Conservation (phyloP, 2,329 filamentous ascomycete species). For the Fusarium equiseti region DNA sequence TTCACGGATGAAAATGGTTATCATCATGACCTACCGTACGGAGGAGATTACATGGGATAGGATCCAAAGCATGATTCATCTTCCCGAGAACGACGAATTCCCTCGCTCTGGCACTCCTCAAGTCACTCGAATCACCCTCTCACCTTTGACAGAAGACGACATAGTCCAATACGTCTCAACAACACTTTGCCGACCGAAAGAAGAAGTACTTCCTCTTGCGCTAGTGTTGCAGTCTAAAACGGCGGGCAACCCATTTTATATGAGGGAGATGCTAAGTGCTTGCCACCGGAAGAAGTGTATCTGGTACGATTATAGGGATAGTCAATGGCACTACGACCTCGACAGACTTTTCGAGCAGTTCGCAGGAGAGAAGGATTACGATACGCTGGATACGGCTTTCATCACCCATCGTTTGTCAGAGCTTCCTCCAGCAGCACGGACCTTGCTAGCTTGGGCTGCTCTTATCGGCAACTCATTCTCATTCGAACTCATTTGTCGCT, state of each 20-base stretch:
- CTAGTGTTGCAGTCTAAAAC: constrained; percentile 91
- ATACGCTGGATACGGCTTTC: constrained; percentile 85
- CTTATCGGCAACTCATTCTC: constrained; percentile 86
- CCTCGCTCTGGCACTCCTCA: constrained; percentile 63
- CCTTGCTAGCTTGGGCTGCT: constrained; percentile 87
- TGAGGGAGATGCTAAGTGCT: constrained; percentile 88
- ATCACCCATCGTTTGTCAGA: constrained; percentile 83
- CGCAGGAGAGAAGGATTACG: constrained; percentile 80
- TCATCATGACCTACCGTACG: constrained; percentile 81
- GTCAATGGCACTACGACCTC: constrained; percentile 85
- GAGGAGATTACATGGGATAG: constrained; percentile 71
- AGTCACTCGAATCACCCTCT: constrained; percentile 77
- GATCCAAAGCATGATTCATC: constrained; percentile 66
- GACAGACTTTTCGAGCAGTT: constrained; percentile 90
- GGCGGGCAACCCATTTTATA: constrained; percentile 89
- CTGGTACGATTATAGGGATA: constrained; percentile 89
- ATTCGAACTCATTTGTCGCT: constrained; percentile 80
- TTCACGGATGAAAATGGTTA: constrained; percentile 82
- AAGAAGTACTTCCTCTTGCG: constrained; percentile 81
- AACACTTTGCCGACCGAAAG: constrained; percentile 79
- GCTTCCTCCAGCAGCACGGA: constrained; percentile 77
- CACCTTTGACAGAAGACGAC: constrained; percentile 81
- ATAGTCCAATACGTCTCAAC: constrained; percentile 85
- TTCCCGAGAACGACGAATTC: constrained; percentile 65
- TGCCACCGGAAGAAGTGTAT: constrained; percentile 90